phyloP scores from a whole-genome alignment of 2,329 filamentous ascomycete genomes.

The Hansfordia pulvinata region DNA sequence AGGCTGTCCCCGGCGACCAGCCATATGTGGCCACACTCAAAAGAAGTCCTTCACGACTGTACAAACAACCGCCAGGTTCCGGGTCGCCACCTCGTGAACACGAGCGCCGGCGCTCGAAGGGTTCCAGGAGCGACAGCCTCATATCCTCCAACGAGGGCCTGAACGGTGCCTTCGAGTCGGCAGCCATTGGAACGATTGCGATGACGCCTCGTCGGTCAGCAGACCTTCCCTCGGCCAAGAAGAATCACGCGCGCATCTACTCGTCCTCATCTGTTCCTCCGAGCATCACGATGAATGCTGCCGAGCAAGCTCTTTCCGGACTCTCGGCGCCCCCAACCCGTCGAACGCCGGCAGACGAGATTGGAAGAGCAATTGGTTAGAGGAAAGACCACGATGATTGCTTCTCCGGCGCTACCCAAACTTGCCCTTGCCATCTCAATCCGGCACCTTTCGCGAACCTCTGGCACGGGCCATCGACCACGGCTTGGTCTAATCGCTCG shows the following conservation, averaged over 20 bases:
- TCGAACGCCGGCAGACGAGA: conserved; percentile 27
- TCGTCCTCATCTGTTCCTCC: conserved; percentile 29
- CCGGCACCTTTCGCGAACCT: no score
- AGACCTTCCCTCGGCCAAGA: conserved; percentile 10
- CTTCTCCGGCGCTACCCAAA: no score
- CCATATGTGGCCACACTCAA: conserved; percentile 41
- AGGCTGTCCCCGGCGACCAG: conserved; percentile 43
- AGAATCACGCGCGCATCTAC: conserved; percentile 25
- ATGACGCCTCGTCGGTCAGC: conserved; percentile 21
- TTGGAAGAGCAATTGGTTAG: conserved; percentile 43
- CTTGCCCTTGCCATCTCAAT: no score
- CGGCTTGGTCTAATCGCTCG: no score
- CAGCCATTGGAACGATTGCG: conserved; percentile 17
- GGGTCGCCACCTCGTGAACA: conserved; percentile 17
- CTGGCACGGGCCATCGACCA: no score
- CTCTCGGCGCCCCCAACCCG: conserved; percentile 35
- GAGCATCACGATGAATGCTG: no score
- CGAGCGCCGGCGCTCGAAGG: conserved; percentile 23
- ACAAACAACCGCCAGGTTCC: conserved; percentile 28
- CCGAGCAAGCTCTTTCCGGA: conserved; percentile 26
- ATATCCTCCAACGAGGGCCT: conserved; percentile 26
- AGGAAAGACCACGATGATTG: not conserved
- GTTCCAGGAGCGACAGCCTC: conserved; percentile 31
- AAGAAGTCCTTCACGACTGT: conserved; percentile 37
- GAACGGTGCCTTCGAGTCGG: no score